Evolutionary conservation across 768 basidiomycete species (phyloP), one percentile per base, ranked within the genome.

Genomic region (Pleurotus giganteus): DNA sequence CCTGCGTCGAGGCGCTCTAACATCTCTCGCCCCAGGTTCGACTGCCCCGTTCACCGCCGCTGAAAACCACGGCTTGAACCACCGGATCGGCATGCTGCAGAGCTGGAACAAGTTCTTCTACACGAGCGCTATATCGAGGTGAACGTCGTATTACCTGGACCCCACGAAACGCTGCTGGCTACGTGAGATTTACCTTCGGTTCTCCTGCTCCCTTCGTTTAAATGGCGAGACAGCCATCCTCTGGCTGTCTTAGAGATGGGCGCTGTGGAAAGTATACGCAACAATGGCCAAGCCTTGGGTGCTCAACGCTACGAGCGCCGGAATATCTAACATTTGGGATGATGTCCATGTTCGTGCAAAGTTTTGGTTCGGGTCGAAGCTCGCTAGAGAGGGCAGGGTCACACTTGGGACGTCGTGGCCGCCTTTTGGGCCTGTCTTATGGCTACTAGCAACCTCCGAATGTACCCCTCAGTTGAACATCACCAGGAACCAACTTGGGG

Each of bases 341-440:
- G 63, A 86, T 94, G 79, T 81, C 82, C 24, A 95, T 97, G 85
- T 99, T 98, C 70, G 93, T 98, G 6, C 88, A 94, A 64, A 94
- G 88, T 0, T 98, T 71, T 98, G 96, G 94, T 98, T 88, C 64
- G 96, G 95, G 11, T 80, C 88, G 2, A 86, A 89, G 65, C 80
- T 97, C 47, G 93, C 98, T n/a, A 71, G 84, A n/a, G 77, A 86
- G 11, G 89, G 88, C 13, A 82, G 76, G 58, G 77, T 83, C 51
- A 71, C 72, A 3, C 73, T 88, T 0, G 93, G 93, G 81, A 87
- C 31, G 89, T 98, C 58, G 94, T 94, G 88, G 86, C 89, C n/a
- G 92, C 95, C 49, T 99, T 98, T 69, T 98, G 96, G 95, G 94
- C 96, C 0, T 94, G 92, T 66, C 75, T 98, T 19, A 89, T 98